Percentiles rank a stretch among this genome's conserved stretches.
phyloP scores from a whole-genome alignment of 345 rosid species.

The Citrus glauca region DNA sequence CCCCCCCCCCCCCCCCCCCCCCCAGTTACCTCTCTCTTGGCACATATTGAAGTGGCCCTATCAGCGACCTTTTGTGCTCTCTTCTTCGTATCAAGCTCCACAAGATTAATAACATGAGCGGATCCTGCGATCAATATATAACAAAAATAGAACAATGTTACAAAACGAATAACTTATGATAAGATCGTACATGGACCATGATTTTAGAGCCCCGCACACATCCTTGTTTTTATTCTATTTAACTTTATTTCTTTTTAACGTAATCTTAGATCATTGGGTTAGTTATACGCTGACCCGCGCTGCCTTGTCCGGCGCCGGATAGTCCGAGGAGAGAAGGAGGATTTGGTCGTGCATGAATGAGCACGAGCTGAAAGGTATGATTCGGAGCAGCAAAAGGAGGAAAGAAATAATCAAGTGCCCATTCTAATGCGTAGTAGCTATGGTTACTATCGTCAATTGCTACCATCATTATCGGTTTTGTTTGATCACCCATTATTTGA shows the following conservation, averaged over 20 bases:
- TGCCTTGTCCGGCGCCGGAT: constrained; percentile 35
- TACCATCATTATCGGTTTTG: constrained; percentile 39
- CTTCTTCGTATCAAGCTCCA: constrained; percentile 36
- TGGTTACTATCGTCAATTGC: constrained; percentile 49
- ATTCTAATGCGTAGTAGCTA: constrained; percentile 51
- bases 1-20: too few relatives aligned
- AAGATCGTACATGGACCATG: too few relatives aligned
- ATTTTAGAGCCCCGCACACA: too few relatives aligned
- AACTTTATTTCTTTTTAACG: too few relatives aligned
- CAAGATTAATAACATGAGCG: constrained; percentile 19
- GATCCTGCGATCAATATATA: constrained; percentile 5
- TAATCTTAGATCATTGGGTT: too few relatives aligned
- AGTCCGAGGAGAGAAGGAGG: constrained; percentile 24
- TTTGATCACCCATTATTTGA: constrained; percentile 4
- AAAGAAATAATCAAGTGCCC: constrained; percentile 54
- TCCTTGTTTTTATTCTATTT: too few relatives aligned
- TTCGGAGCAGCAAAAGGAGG: constrained; percentile 25
- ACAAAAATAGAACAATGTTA: too few relatives aligned
- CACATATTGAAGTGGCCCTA: constrained; percentile 30
- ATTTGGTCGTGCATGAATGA: constrained; percentile 43
- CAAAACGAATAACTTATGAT: not conserved
- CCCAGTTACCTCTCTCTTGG: constrained; percentile 18
- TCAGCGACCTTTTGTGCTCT: constrained; percentile 16
- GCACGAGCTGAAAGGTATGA: constrained; percentile 42
- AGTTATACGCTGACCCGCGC: not conserved